These are phyloP conservation scores for Umbilicaria muhlenbergii DNA, from an alignment of 495 filamentous ascomycete species.

Conservation along the genomic window DNA sequence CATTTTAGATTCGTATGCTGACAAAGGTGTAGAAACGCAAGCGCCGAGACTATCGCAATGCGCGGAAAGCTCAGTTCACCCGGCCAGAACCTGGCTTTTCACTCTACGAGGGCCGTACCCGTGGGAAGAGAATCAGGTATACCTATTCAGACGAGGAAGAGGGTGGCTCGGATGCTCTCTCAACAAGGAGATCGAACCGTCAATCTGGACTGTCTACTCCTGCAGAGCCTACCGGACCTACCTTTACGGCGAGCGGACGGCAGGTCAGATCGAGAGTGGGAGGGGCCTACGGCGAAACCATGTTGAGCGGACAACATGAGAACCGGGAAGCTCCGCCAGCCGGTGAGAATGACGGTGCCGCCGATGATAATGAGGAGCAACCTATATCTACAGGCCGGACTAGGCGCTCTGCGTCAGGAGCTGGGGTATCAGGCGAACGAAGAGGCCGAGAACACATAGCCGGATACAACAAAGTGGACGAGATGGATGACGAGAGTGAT, in stretches of 20 bases:
- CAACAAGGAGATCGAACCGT: constrained; percentile 55
- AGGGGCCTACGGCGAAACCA: constrained; percentile 63
- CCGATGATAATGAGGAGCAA: constrained; percentile 53
- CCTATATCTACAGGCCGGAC: constrained; percentile 6
- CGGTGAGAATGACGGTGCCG: constrained; percentile 28
- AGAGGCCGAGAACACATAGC: background rate
- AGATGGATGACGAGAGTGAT: constrained; percentile 44
- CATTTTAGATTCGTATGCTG: constrained; percentile 12
- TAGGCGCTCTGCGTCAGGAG: constrained; percentile 1
- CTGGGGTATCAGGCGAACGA: background rate
- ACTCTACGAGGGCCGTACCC: constrained; percentile 87
- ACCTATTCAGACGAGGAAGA: constrained; percentile 88
- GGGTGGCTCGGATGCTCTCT: constrained; percentile 54
- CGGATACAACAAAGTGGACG: constrained; percentile 34
- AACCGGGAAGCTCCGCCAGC: constrained; percentile 11
- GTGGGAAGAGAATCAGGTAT: constrained; percentile 90
- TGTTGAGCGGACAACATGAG: constrained; percentile 38
- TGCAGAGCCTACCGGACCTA: constrained; percentile 51
- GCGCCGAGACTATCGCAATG: constrained; percentile 77
- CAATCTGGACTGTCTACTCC: constrained; percentile 59
- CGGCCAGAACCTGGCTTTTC: constrained; percentile 83
- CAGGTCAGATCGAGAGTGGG: constrained; percentile 62
- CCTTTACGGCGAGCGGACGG: constrained; percentile 80
- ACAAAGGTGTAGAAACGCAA: constrained; percentile 57
- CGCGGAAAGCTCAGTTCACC: constrained; percentile 72